phyloP scores from a whole-genome alignment of 306 rosid genomes.

The Casuarina equisetifolia region DNA sequence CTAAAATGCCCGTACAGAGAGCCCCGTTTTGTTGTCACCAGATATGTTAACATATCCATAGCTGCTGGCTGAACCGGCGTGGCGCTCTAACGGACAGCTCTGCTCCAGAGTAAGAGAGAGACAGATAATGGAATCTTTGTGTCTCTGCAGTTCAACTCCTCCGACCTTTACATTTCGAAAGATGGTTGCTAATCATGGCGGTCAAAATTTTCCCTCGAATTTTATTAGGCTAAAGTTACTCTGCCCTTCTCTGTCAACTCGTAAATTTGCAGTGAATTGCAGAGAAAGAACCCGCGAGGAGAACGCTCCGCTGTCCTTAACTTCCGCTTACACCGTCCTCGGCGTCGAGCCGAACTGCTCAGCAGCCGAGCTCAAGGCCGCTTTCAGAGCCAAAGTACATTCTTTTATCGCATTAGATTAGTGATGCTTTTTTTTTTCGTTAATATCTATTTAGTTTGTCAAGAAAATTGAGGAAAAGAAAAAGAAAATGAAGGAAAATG shows the following conservation, averaged over 20 bases:
- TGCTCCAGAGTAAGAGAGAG: background rate
- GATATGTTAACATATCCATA: background rate
- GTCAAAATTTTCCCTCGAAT: conserved; percentile 22
- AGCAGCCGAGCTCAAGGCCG: conserved; percentile 61
- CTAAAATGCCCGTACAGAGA: background rate
- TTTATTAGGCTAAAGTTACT: conserved; percentile 10
- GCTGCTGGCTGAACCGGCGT: background rate
- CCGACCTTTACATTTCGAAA: conserved; percentile 37
- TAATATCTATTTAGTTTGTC: background rate
- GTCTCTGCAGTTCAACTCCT: conserved; percentile 27
- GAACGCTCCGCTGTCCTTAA: conserved; percentile 38
- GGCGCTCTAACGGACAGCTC: background rate
- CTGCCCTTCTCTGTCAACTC: conserved; percentile 8
- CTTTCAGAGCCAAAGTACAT: conserved; percentile 79
- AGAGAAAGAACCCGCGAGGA: conserved; percentile 30
- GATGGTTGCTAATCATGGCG: conserved; percentile 13
- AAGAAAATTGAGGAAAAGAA: background rate
- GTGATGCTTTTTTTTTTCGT: background rate
- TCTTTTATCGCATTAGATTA: background rate
- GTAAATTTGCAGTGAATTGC: conserved; percentile 34
- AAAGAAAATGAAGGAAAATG: background rate
- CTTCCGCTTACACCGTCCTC: conserved; percentile 63
- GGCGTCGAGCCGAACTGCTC: conserved; percentile 71
- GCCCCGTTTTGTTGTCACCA: background rate
- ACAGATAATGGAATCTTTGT: conserved; percentile 36